Evolutionary conservation across 495 filamentous ascomycete species (phyloP), one percentile per base, ranked within the genome.

Genomic region (Xanthoparmelia taractica): DNA sequence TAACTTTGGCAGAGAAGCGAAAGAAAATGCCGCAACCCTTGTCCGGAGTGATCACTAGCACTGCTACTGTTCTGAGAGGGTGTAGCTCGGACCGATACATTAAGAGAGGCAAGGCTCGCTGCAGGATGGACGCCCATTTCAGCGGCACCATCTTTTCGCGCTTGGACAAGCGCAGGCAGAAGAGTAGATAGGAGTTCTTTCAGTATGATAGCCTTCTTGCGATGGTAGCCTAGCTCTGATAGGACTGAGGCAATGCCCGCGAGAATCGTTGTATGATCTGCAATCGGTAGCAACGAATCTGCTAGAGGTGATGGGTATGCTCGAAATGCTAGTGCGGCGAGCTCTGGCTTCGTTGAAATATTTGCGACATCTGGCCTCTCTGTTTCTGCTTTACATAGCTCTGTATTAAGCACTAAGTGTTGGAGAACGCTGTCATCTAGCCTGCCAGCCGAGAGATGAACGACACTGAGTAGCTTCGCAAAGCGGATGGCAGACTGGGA

Each of bases 51-150:
- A 34, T 65, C 57, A 36, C 40, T 50, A 11, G 37, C 20, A 55
- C 52, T 27, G 18, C 50, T 29, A 27, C 31, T 38, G 25, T 29
- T 38, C 8, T 50, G 25, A 15, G 48, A 54, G 13, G 50, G 34
- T n/a, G 57, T 36, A 45, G 45, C 60, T 29, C 48, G 58, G 15
- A 47, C 60, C 13, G 59, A 54, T 7, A 41, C 63, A 50, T 69
- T 65, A 29, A 92, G 74, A 65, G 85, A 85, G 17, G 85, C 83
- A 47, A 95, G 74, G 2, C 89, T 91, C 29, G 94, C 91, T 33
- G 91, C 92, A 54, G 95, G 95, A 73, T 97, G 94, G 52, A 98
- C 87, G 7, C 95, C 94, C 62, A 93, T 87, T 67, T 97, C 94
- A 25, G 95, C 94, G 59, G 94, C 95, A 38, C 92, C 91, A 60